Base-by-base conservation (phyloP, 1,284 basidiomycete genomes). In the Exobasidium rhododendri region DNA sequence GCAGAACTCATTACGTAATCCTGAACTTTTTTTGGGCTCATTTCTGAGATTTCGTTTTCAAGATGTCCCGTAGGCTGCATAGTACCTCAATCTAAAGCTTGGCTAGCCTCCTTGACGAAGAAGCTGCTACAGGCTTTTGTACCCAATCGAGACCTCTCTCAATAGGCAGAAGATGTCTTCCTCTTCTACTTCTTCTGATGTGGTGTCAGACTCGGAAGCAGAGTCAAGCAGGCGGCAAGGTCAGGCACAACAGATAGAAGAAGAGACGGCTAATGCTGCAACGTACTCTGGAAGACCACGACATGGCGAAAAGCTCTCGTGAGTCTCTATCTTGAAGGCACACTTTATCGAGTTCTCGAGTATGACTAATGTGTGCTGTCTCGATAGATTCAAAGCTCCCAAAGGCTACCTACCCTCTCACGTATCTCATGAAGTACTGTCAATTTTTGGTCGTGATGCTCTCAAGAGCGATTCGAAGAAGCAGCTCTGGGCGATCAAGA, bases 131-230 rank as follows among this genome's bases (percentile, higher is more conserved):
- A n/a, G n/a, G n/a, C n/a, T n/a, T n/a, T n/a, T n/a, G n/a, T n/a
- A n/a, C n/a, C n/a, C n/a, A n/a, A n/a, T n/a, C n/a, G n/a, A n/a
- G n/a, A n/a, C n/a, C n/a, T n/a, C n/a, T n/a, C n/a, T n/a, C n/a
- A n/a, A n/a, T n/a, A n/a, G n/a, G n/a, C n/a, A n/a, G n/a, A n/a
- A n/a, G n/a, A 50, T 50, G 47, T 50, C 47, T 26, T 2, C 5
- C 20, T 20, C n/a, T 13, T 50, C 47, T n/a, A n/a, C n/a, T 14
- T 50, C 47, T 50, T 50, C 47, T 5, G 47, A 50, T 50, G 26
- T 50, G 4, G 4, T 20, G 26, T 50, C 47, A 20, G 47, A 50
- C 28, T 24, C n/a, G 13, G 47, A 50, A 26, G 24, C n/a, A 26
- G 47, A 24, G 3, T 50, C 47, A 50, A 50, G 20, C 22, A 50